phyloP scores from a whole-genome alignment of 148 eudicot genomes.

The Chenopodium suecicum region DNA sequence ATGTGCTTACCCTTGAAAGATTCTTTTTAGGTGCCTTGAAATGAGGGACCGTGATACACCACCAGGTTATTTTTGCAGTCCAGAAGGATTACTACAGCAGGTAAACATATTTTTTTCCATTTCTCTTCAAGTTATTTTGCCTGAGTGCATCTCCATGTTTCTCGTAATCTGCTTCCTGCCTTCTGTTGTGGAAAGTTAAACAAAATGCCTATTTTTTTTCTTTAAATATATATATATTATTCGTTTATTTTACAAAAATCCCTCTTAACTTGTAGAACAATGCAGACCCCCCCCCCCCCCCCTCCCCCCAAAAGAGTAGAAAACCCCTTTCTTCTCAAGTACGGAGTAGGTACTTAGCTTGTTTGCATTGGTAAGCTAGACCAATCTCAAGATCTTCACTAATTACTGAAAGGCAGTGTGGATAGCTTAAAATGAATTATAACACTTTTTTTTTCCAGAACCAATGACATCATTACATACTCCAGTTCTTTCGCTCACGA shows the following conservation, averaged over 20 bases:
- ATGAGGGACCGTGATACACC: slow-evolving; percentile 55
- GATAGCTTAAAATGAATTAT: neutral
- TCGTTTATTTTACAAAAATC: too few species aligned
- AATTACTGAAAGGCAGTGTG: neutral
- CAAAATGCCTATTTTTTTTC: too few species aligned
- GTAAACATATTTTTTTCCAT: slow-evolving; percentile 16
- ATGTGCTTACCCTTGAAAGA: slow-evolving; percentile 12
- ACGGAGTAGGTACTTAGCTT: too few species aligned
- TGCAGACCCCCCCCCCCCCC: too few species aligned
- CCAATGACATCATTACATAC: neutral
- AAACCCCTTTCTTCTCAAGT: too few species aligned
- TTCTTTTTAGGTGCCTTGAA: slow-evolving; percentile 54
- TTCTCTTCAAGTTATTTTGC: neutral
- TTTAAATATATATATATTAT: too few species aligned
- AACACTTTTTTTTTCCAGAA: neutral
- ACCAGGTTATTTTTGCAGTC: slow-evolving; percentile 44
- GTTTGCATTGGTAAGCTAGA: neutral
- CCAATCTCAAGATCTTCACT: neutral
- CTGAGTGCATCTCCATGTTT: neutral
- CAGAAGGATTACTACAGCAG: slow-evolving; percentile 64
- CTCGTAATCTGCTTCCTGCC: neutral
- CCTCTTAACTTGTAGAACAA: too few species aligned
- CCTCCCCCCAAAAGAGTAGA: too few species aligned
- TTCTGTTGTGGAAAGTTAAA: neutral
- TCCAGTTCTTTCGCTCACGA: neutral